phyloP scores from a whole-genome alignment of 2,329 filamentous ascomycete genomes.

The Pestalotiopsis fici region DNA sequence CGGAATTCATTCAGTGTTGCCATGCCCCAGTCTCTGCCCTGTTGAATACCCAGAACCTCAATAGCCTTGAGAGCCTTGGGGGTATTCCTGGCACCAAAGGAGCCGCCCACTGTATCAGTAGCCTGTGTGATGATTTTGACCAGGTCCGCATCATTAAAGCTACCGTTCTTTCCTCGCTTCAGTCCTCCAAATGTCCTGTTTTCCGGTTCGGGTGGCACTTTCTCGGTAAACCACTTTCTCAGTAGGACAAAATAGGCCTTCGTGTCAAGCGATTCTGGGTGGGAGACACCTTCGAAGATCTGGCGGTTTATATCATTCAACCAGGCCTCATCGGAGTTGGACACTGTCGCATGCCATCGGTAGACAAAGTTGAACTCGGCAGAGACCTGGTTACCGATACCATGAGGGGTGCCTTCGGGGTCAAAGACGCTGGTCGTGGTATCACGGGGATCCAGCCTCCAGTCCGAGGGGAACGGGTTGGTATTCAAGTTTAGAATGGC shows the following conservation, averaged over 20 bases:
- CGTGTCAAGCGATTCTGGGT: not conserved
- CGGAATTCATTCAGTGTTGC: slow-evolving; percentile 84
- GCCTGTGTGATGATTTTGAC: slow-evolving; percentile 66
- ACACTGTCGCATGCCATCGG: slow-evolving; percentile 51
- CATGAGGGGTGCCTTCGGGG: slow-evolving; percentile 70
- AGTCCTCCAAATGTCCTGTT: not conserved
- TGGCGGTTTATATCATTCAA: not conserved
- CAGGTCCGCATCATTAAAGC: slow-evolving; percentile 71
- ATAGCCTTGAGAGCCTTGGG: slow-evolving; percentile 73
- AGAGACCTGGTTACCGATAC: slow-evolving; percentile 80
- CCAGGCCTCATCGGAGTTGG: not conserved
- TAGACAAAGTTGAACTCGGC: slow-evolving; percentile 90
- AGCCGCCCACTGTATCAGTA: slow-evolving; percentile 78
- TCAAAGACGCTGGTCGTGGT: slow-evolving; percentile 57
- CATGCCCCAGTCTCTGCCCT: slow-evolving; percentile 75
- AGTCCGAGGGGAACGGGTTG: slow-evolving; percentile 64
- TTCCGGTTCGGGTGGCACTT: not conserved
- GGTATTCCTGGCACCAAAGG: slow-evolving; percentile 73
- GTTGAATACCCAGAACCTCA: slow-evolving; percentile 79
- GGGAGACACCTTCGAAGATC: not conserved
- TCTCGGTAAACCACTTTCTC: not conserved
- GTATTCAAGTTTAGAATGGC: slow-evolving; percentile 75
- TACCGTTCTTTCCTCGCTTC: slow-evolving; percentile 21
- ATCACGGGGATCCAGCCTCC: slow-evolving; percentile 76
- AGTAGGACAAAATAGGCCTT: not conserved